phyloP scores from a whole-genome alignment of 768 basidiomycete genomes.

The Naganishia vaughanmartiniae region DNA sequence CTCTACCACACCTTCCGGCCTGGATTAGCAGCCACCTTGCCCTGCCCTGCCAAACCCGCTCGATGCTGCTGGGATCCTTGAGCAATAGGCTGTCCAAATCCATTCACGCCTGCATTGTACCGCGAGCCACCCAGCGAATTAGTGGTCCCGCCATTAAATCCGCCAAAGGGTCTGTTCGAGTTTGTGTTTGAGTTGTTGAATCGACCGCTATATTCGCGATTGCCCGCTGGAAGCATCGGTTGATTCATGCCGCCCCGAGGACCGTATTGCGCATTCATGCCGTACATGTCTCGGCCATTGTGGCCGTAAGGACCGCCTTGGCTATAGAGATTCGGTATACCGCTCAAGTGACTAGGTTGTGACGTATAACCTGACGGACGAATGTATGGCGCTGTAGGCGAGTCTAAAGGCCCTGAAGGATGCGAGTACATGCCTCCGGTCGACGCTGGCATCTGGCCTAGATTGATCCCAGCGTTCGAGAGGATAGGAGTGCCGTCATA shows the following conservation, averaged over 20 bases:
- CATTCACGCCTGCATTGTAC: slow-evolving; percentile 12
- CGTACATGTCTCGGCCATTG: slow-evolving; percentile 11
- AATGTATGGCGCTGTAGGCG: slow-evolving; percentile 24
- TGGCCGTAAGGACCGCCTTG: neutral
- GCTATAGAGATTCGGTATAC: slow-evolving; percentile 2
- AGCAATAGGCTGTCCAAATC: slow-evolving; percentile 6
- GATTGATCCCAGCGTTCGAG: neutral
- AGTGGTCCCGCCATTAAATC: slow-evolving; percentile 3
- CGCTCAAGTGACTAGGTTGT: slow-evolving; percentile 5
- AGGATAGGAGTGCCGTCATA: slow-evolving; percentile 17
- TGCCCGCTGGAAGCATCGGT: slow-evolving; percentile 11
- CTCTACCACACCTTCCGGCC: slow-evolving; percentile 21
- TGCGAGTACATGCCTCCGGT: slow-evolving; percentile 29
- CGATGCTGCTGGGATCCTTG: slow-evolving; percentile 13
- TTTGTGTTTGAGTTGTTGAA: slow-evolving; percentile 2
- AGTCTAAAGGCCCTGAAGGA: slow-evolving; percentile 28
- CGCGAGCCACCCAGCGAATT: slow-evolving; percentile 3
- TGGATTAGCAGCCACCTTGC: slow-evolving; percentile 3
- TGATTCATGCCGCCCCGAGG: slow-evolving; percentile 11
- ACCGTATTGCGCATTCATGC: slow-evolving; percentile 5
- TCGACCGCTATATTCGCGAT: slow-evolving; percentile 19
- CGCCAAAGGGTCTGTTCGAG: slow-evolving; percentile 20
- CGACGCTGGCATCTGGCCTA: slow-evolving; percentile 13
- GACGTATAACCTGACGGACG: slow-evolving; percentile 21
- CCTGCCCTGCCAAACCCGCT: slow-evolving; percentile 3